Percentiles rank a stretch among this genome's conserved stretches.
These are phyloP conservation scores for Leptographium flavum DNA, from an alignment of 2,329 filamentous ascomycete genomes.

Conservation along the genomic window DNA sequence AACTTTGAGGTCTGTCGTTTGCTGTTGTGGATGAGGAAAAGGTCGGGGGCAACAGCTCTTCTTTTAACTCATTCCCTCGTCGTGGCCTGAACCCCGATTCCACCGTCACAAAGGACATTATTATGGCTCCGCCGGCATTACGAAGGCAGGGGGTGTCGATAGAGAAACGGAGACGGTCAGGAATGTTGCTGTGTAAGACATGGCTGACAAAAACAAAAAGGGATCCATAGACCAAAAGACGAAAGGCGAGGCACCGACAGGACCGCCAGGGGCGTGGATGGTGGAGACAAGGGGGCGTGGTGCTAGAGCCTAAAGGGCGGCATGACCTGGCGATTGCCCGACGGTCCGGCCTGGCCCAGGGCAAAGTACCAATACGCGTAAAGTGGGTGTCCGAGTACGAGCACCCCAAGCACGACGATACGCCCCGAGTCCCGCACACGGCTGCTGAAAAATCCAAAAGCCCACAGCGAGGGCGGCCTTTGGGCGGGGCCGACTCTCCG, in stretches of 20 bases:
- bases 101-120: background rate
- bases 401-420: no score
- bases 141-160: background rate
- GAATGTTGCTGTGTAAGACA: background rate
- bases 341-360: background rate
- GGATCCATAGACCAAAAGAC: background rate
- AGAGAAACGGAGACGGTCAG: background rate
- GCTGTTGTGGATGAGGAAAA: no score
- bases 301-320: no score
- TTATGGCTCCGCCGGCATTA: slow-evolving; percentile 1
- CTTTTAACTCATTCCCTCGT: background rate
- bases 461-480: no score
- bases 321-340: background rate
- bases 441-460: background rate
- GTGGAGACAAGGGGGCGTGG: background rate
- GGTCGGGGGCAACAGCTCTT: background rate
- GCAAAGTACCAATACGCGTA: background rate
- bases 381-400: no score
- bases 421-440: background rate
- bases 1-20: background rate
- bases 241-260: background rate
- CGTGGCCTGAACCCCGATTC: slow-evolving; percentile 2
- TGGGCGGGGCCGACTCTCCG: no score
- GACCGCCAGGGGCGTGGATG: no score
- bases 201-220: slow-evolving; percentile 1